phyloP scores from a whole-genome alignment of 352 stramenopile genomes.

The Phytopythium ostracodes region DNA sequence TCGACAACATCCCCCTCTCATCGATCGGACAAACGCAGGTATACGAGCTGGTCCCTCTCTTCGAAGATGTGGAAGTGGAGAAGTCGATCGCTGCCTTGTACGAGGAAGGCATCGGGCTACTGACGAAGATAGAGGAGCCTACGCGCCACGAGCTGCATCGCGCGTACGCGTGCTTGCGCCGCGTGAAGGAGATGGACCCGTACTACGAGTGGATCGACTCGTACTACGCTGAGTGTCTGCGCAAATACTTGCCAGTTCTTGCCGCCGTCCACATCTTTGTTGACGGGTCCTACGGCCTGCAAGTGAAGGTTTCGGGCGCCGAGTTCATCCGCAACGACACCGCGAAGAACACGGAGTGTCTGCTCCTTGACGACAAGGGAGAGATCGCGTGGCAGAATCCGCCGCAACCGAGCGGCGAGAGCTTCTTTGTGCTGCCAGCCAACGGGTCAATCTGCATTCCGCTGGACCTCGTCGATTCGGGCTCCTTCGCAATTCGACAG shows the following conservation, averaged over 20 bases:
- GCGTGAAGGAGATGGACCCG: conserved; percentile 62
- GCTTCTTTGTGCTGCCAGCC: conserved; percentile 55
- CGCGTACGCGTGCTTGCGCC: conserved; percentile 70
- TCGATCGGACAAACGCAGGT: conserved; percentile 72
- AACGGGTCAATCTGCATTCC: conserved; percentile 60
- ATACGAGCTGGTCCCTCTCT: conserved; percentile 67
- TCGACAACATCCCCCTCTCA: conserved; percentile 65
- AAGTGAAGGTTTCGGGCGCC: conserved; percentile 71
- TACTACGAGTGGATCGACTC: conserved; percentile 85
- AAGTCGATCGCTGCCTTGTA: conserved; percentile 65
- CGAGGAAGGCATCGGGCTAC: conserved; percentile 51
- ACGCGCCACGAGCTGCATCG: conserved; percentile 54
- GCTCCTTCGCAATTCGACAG: conserved; percentile 80
- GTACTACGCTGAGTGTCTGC: conserved; percentile 67
- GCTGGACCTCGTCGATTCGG: conserved; percentile 64
- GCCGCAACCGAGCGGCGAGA: conserved; percentile 39
- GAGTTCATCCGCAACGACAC: conserved; percentile 80
- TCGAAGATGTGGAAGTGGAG: conserved; percentile 73
- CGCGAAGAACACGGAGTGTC: conserved; percentile 61
- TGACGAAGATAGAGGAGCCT: conserved; percentile 64
- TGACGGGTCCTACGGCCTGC: conserved; percentile 70
- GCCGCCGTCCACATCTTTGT: conserved; percentile 65
- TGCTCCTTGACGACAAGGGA: conserved; percentile 57
- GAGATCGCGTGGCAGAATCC: conserved; percentile 56
- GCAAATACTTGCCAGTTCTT: conserved; percentile 64